These are phyloP conservation scores for Aspergillaceae sp. DNA, from an alignment of 2,329 filamentous ascomycete genomes.

Conservation along the genomic window DNA sequence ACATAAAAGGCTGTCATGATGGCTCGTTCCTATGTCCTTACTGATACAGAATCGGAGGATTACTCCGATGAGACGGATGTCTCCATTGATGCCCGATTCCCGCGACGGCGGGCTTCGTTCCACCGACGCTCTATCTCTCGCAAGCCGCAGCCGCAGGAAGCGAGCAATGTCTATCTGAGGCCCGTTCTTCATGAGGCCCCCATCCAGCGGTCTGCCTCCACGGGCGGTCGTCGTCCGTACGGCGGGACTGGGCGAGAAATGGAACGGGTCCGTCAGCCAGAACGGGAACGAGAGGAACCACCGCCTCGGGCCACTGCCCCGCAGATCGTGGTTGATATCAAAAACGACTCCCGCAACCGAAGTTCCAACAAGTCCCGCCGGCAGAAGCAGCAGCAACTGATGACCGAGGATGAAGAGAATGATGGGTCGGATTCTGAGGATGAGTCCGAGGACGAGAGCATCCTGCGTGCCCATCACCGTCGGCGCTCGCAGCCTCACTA, in stretches of 20 bases:
- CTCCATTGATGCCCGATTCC: constrained; percentile 19
- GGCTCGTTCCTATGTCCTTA: constrained; percentile 6
- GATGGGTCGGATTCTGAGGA: constrained; percentile 8
- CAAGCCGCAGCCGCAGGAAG: constrained; percentile 16
- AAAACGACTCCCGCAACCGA: constrained; percentile 21
- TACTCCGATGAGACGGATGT: constrained; percentile 26
- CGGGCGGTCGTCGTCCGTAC: constrained; percentile 22
- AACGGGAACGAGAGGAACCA: background rate
- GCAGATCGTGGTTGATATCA: constrained; percentile 29
- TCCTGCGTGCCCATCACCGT: constrained; percentile 7
- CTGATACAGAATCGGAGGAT: constrained; percentile 21
- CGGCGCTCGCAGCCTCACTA: constrained; percentile 3
- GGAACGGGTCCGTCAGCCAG: background rate
- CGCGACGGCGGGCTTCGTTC: constrained; percentile 12
- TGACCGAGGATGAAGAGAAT: no score
- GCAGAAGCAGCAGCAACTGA: constrained; percentile 9
- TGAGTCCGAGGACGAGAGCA: constrained; percentile 21
- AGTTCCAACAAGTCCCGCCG: constrained; percentile 19
- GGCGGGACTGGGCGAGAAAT: background rate
- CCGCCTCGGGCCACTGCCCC: constrained; percentile 7
- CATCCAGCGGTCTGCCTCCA: constrained; percentile 29
- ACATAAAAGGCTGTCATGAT: background rate
- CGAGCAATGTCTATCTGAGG: constrained; percentile 17
- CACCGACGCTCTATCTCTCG: constrained; percentile 27
- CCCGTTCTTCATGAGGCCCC: constrained; percentile 17